phyloP scores from a whole-genome alignment of 2,329 filamentous ascomycete species.

The Xylaria polymorpha region DNA sequence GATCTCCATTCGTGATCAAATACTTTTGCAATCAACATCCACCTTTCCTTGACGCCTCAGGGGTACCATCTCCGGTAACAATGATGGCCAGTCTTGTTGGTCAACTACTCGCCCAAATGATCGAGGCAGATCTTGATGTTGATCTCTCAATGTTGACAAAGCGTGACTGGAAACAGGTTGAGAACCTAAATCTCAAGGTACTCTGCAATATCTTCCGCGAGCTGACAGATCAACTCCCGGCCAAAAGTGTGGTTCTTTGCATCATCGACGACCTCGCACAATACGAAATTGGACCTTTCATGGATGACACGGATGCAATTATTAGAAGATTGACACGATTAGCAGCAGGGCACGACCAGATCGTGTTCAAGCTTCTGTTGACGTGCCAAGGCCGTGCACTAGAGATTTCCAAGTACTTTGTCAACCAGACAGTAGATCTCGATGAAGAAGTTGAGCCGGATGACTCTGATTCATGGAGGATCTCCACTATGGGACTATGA shows the following conservation, averaged over 20 bases:
- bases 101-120: conserved; percentile 36
- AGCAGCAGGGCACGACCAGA: conserved; percentile 11
- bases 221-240: conserved; percentile 30
- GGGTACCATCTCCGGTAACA: conserved; percentile 7
- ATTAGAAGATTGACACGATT: conserved; percentile 29
- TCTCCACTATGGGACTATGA: conserved; percentile 17
- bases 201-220: conserved; percentile 29
- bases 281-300: conserved; percentile 30
- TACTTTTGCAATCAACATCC: conserved; percentile 38
- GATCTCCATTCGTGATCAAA: conserved; percentile 30
- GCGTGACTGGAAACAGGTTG: conserved; percentile 23
- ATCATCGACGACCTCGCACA: conserved; percentile 38
- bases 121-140: conserved; percentile 12
- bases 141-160: conserved; percentile 30
- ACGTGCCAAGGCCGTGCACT: conserved; percentile 31
- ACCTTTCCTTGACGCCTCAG: conserved; percentile 7
- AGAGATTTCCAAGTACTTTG: conserved; percentile 34
- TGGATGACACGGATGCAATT: conserved; percentile 23
- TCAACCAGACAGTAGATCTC: conserved; percentile 29
- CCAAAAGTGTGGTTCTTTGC: conserved; percentile 30
- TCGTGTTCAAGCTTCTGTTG: conserved; percentile 38
- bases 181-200: conserved; percentile 21
- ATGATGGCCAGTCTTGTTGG: conserved; percentile 35
- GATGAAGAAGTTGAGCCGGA: conserved; percentile 26
- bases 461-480: conserved; percentile 34